Base-by-base conservation (phyloP, 768 basidiomycete genomes). In the Auriscalpium vulgare region DNA sequence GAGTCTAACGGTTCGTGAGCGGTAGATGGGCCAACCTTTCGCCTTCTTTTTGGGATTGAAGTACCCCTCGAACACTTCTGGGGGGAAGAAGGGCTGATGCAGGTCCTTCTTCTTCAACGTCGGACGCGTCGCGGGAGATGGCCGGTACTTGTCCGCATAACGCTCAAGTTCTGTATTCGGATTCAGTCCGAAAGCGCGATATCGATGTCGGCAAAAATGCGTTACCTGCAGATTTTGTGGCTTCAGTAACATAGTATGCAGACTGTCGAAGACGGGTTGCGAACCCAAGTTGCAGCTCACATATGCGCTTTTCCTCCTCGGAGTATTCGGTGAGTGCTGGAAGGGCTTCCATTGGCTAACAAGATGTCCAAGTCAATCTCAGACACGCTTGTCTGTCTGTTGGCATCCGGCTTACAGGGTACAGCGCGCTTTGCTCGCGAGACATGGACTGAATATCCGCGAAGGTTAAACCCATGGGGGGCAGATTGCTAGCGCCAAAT, bases 141-240 rank as follows among this genome's bases (percentile, higher is more conserved):
- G 81, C 8, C 84, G 78, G 67, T 91, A 91, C 69, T 88, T 89
- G 70, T 93, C 91, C 16, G 88, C 90, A 67, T 91, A 93, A 34
- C 87, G 82, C 45, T 86, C 82, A 4, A 92, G 71, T 45, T 90
- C 91, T 88, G 62, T 23, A 59, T 54, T 58, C 52, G 14, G 17
- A 17, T 47, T 37, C 29, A 29, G 29, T 29, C 29, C 29, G 5
- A 29, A 29, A 29, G 29, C 29, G 29, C 29, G 7, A 29, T 29
- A 7, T 7, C 4, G 7, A 29, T 29, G 4, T 29, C 29, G 29
- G 29, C 4, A 16, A 34, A 37, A 36, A 29, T 13, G 1, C 29
- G 60, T 70, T 48, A 78, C 78, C 88, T 50, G 76, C 78, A 4
- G 85, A 81, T 70, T 85, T 90, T 10, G 77, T 78, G 40, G 76